phyloP scores from a whole-genome alignment of 1,139 yeast species.

The Torulaspora globosa region DNA sequence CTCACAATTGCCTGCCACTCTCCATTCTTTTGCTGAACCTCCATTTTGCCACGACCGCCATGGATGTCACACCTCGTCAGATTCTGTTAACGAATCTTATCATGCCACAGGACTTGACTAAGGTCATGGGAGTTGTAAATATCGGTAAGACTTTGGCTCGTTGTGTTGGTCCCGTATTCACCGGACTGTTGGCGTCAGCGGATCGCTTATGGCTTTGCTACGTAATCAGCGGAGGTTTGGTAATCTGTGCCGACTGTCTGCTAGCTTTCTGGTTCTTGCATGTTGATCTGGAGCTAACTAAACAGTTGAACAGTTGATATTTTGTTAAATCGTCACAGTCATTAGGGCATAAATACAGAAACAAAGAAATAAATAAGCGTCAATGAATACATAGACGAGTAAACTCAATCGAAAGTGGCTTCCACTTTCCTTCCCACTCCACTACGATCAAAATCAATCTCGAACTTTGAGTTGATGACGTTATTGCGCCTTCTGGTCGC shows the following conservation, averaged over 20 bases:
- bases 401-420: conserved; percentile 23
- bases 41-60: conserved; percentile 51
- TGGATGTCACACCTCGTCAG: conserved; percentile 93
- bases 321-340: not conserved
- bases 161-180: conserved; percentile 72
- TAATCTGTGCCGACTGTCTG: conserved; percentile 37
- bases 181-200: conserved; percentile 64
- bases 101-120: conserved; percentile 58
- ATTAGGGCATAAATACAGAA: not conserved
- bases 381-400: conserved; percentile 2
- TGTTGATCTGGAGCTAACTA: conserved; percentile 30
- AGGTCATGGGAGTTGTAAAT: conserved; percentile 80
- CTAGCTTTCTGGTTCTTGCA: conserved; percentile 35
- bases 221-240: conserved; percentile 57
- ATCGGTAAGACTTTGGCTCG: conserved; percentile 82
- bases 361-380: conserved; percentile 7
- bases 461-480: conserved; percentile 34
- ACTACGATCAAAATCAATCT: conserved; percentile 40
- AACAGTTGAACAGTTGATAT: conserved; percentile 13
- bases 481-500: conserved; percentile 24
- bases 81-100: conserved; percentile 68
- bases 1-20: conserved; percentile 25
- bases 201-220: conserved; percentile 55
- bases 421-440: conserved; percentile 39
- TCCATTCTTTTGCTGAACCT: conserved; percentile 31